Base-by-base conservation (phyloP, 306 rosid genomes). In the Trifolium fragiferum region DNA sequence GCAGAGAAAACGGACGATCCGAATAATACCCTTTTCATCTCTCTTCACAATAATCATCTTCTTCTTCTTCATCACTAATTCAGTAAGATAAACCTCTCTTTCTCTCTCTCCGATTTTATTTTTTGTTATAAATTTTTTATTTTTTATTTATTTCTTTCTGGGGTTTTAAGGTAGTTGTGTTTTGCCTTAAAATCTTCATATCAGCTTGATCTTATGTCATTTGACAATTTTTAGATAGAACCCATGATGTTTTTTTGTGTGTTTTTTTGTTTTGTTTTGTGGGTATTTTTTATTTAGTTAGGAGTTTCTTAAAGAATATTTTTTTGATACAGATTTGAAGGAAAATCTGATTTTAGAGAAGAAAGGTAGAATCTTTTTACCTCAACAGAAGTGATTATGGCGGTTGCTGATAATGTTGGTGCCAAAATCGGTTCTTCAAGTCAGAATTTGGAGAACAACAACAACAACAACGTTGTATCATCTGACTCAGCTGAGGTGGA, bases 321-420 rank as follows among this genome's bases (percentile, higher is more conserved):
- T 27, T 7, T 32, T 66, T 5, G 44, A 41, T 32, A 58, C 77
- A 74, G 57, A 76, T 68, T 78, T 66, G 11, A 75, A 70, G 82
- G 54, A 58, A 75, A 74, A 76, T 83, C 83, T 72, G 76, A 16
- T 13, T 30, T 55, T 27, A 15, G 32, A 78, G 61, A 70, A 41
- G 5, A 73, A 78, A 71, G 68, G 2, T 30, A 16, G 25, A 75
- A 53, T 51, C 77, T 75, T 87, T 82, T 49, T 37, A 41, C 74
- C 51, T 51, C 35, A 53, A 32, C 18, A 66, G 10, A 25, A 75
- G 68, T 62, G 87, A 85, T 79, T 85, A 93, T 89, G 98, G 98
- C 92, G 62, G 98, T 93, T 57, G 93, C 92, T 81, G 97, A 93
- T 83, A 87, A 86, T 93, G 98, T 80, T 73, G 86, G 88, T 27